Evolutionary conservation across 129 eudicot genomes (phyloP).

Genomic region (Artemisia tridentata): DNA sequence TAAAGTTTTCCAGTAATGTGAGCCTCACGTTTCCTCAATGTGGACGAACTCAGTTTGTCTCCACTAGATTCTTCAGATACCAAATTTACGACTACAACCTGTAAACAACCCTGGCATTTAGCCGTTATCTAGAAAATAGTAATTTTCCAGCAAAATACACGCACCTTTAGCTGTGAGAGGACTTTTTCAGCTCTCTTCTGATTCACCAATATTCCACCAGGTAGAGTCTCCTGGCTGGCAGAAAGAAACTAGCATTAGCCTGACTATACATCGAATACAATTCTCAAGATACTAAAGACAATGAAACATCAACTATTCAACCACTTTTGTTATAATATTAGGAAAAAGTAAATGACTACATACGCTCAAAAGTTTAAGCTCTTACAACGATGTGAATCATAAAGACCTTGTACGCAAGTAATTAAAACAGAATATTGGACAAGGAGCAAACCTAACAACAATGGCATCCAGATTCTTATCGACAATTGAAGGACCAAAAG

Average conservation of each 20-base stretch:
- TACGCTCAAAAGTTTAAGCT: background rate
- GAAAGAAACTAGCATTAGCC: slow-evolving; percentile 18
- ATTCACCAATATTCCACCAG: slow-evolving; percentile 87
- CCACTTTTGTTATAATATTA: background rate
- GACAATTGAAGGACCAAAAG: slow-evolving; percentile 85
- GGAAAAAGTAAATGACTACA: background rate
- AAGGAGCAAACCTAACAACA: slow-evolving; percentile 64
- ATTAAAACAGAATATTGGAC: background rate
- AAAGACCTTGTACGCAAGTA: background rate
- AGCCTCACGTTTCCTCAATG: slow-evolving; percentile 65
- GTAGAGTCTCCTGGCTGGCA: slow-evolving; percentile 77
- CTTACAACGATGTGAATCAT: background rate
- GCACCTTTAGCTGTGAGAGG: slow-evolving; percentile 75
- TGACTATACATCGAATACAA: background rate
- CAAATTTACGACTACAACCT: slow-evolving; percentile 80
- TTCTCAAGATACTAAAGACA: slow-evolving; percentile 1
- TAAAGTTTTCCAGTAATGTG: slow-evolving; percentile 46
- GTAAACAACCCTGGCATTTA: slow-evolving; percentile 11
- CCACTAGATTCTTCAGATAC: slow-evolving; percentile 57
- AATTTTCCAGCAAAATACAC: background rate
- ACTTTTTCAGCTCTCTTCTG: slow-evolving; percentile 84
- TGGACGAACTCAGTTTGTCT: slow-evolving; percentile 63
- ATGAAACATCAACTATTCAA: background rate
- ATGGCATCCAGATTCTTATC: slow-evolving; percentile 88
- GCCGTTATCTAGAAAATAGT: background rate